Base-by-base conservation (phyloP, 2,329 filamentous ascomycete species). In the Botrytis hyacinthi region DNA sequence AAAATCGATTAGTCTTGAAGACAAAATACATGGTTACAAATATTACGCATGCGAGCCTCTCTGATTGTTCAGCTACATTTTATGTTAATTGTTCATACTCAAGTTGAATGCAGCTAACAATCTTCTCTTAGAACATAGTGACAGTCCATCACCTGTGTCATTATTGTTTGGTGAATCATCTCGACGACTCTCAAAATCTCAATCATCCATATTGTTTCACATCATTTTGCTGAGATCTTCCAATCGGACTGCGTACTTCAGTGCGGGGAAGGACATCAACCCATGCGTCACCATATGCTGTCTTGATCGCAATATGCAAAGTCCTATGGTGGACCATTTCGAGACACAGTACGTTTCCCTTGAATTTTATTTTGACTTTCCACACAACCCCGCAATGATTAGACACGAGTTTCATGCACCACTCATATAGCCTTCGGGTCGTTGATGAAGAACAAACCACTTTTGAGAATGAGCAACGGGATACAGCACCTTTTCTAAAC, bases 1-100 rank as follows among this genome's bases (percentile, higher is more conserved):
- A 73, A 72, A 90, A 86, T 89, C 95, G 95, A 98, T 98, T 97
- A 98, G 95, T 98, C 95, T 97, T 97, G 87, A 98, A 97, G 95
- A 98, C 95, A 90, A 73, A 83, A 85, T 82, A 90, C 86, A 91
- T 96, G 93, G 93, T 98, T 95, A 95, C 86, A 92, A 87, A 88
- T 85, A 26, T 85, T 85, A 89, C 88, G 87, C 89, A 91, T 91
- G 87, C 88, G 87, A 89, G 87, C 89, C 89, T 91, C 89, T 91
- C 91, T 93, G 91, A 93, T 66, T 69, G 63, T 73, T 73, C 32
- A 48, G 35, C 32, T 48, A 69, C n/a, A 16, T 14, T 37, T 51
- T 7, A 37, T 22, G 14, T 46, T 18, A 68, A 68, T 51, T 63
- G 32, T 68, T 57, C 26, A 18, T 35, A 57, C 29, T 44, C 26